Evolutionary conservation across 208 protist genomes (phyloP), one percentile per base, ranked within the genome.

Genomic region (Leishmania tarentolae): DNA sequence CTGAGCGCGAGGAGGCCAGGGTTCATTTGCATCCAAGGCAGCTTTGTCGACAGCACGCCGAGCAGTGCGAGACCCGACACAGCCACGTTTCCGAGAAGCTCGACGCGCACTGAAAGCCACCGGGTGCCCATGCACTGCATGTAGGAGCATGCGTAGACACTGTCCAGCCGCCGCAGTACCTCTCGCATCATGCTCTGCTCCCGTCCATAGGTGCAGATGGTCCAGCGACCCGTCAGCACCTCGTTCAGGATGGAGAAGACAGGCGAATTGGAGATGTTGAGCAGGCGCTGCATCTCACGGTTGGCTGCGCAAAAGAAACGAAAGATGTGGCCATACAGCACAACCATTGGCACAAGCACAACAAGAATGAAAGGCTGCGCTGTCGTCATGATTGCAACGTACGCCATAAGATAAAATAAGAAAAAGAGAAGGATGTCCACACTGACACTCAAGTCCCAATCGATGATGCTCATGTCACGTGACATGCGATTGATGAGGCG

Each of bases 401-500:
- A 85, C 17, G 88, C 87, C 0, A 70, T 24, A 21, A 90, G 69
- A 47, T 84, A 83, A n/a, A 78, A 92, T 24, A 90, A 50, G 42
- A 88, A 78, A 37, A 90, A 63, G 35, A 77, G 53, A 61, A 75
- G 11, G 69, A 89, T 87, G 19, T 95, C 83, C 37, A 76, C 35
- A 17, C 63, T 76, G 19, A 69, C 42, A 28, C 73, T 88, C n/a
- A 97, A 78, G 66, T 82, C 82, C 46, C 83, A 77, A 81, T 99
- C 96, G 15, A 99, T 81, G 21, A 68, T 81, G 24, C 86, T 83
- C 37, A 98, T 90, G 76, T 99, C 98, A 31, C 94, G 93, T 28
- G 88, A 92, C 85, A 99, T 99, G 47, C 98, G 90, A 78, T 99
- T 99, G 35, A 99, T 69, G 42, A 99, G 91, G 21, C 97, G 91